Percentiles rank a stretch among this genome's conserved stretches.
Conservation (phyloP, 148 eudicot species). For the Heliamphora exappendiculata region DNA sequence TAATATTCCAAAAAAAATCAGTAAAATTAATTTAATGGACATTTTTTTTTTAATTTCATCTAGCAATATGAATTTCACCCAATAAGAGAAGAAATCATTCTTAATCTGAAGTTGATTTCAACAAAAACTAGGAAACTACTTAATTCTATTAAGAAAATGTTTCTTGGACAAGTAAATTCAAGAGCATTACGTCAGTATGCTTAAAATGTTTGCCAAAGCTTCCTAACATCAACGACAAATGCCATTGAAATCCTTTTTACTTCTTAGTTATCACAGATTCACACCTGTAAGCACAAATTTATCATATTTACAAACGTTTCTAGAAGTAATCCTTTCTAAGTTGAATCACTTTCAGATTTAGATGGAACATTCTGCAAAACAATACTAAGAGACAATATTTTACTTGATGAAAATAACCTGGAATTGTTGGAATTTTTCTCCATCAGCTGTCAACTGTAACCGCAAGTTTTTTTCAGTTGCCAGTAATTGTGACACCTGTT, state of each 20-base stretch:
- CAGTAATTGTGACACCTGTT: constrained; percentile 73
- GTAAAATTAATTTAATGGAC: background rate
- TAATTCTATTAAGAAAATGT: background rate
- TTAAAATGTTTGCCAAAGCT: background rate
- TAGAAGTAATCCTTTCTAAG: background rate
- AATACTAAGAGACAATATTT: background rate
- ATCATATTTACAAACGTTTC: background rate
- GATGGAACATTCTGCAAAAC: background rate
- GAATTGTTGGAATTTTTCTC: constrained; percentile 94
- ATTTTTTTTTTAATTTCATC: background rate
- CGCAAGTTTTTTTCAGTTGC: constrained; percentile 86
- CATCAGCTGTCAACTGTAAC: constrained; percentile 82
- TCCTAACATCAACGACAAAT: background rate
- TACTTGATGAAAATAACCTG: constrained; percentile 40
- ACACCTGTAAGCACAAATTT: background rate
- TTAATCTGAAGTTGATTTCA: background rate
- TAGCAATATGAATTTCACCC: background rate
- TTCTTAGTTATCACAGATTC: background rate
- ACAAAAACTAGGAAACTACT: background rate
- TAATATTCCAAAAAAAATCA: background rate
- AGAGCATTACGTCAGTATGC: background rate
- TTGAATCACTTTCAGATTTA: constrained; percentile 2
- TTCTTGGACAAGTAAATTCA: background rate
- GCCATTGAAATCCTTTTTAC: background rate
- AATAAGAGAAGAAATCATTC: background rate